Conservation (phyloP, 345 rosid species). For the Cardiospermum halicacabum region DNA sequence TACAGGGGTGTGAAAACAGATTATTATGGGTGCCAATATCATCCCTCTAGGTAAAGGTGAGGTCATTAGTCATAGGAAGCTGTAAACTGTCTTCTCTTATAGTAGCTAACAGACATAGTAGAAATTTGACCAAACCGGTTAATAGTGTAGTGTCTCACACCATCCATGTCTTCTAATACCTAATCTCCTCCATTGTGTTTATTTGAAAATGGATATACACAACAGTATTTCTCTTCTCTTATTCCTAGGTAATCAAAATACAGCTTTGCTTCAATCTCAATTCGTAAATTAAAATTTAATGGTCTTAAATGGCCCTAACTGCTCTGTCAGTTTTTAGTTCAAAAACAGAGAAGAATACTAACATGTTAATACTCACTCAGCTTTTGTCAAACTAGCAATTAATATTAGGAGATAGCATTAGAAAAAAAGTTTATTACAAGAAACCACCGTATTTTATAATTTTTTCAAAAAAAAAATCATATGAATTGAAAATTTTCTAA, state of each 20-base stretch:
- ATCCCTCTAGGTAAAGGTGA: no score
- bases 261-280: not conserved
- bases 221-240: not conserved
- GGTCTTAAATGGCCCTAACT: not conserved
- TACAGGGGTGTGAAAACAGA: no score
- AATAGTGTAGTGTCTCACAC: no score
- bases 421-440: no score
- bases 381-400: not conserved
- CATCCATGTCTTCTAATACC: no score
- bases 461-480: no score
- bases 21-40: no score
- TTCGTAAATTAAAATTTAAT: not conserved
- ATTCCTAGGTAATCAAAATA: not conserved
- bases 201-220: not conserved
- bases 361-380: not conserved
- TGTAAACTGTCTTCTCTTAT: not conserved
- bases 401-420: no score
- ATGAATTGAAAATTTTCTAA: no score
- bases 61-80: not conserved
- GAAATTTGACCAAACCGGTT: slow-evolving; percentile 7
- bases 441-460: no score
- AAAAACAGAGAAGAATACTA: no score
- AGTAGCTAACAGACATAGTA: not conserved
- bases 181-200: not conserved
- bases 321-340: not conserved